Evolutionary conservation across 495 filamentous ascomycete genomes (phyloP).

Genomic region (Glarea lozoyensis): DNA sequence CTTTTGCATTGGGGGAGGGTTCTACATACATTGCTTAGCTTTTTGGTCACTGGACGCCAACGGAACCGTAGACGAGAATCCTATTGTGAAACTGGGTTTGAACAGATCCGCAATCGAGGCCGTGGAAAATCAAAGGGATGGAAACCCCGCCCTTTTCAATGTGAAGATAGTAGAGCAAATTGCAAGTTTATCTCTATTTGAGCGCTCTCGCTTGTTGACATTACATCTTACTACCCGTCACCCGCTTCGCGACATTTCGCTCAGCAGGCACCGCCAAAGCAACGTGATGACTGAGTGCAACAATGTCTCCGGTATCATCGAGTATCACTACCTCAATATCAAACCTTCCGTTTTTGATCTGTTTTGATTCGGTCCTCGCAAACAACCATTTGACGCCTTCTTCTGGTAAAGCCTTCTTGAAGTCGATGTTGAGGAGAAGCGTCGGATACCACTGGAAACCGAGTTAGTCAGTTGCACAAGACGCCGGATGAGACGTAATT

Average conservation of each 20-base stretch:
- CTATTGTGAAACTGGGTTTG: no score
- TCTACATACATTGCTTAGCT: no score
- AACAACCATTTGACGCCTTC: slow-evolving; percentile 59
- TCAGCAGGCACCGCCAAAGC: slow-evolving; percentile 33
- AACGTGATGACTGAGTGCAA: slow-evolving; percentile 57
- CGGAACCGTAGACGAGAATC: no score
- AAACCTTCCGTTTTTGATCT: slow-evolving; percentile 52
- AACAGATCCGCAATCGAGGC: no score
- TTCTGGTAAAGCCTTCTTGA: slow-evolving; percentile 52
- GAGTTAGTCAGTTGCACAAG: no score
- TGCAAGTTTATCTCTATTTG: no score
- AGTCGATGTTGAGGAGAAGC: slow-evolving; percentile 56
- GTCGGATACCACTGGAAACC: slow-evolving; percentile 91
- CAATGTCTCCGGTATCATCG: slow-evolving; percentile 45
- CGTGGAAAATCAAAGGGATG: no score
- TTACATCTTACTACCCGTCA: slow-evolving; percentile 18
- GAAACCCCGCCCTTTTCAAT: no score
- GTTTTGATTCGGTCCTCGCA: slow-evolving; percentile 44
- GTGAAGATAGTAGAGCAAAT: no score
- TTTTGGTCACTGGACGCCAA: no score
- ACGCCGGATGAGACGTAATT: slow-evolving; percentile 13
- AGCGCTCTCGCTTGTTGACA: no score
- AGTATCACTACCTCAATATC: slow-evolving; percentile 57
- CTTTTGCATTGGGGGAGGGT: no score
- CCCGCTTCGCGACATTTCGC: slow-evolving; percentile 17